A percentile compares a stretch with the other conserved stretches of the same genome.
These are phyloP conservation scores for Exophiala sp. DNA, from an alignment of 2,329 filamentous ascomycete species.

Conservation along the genomic window DNA sequence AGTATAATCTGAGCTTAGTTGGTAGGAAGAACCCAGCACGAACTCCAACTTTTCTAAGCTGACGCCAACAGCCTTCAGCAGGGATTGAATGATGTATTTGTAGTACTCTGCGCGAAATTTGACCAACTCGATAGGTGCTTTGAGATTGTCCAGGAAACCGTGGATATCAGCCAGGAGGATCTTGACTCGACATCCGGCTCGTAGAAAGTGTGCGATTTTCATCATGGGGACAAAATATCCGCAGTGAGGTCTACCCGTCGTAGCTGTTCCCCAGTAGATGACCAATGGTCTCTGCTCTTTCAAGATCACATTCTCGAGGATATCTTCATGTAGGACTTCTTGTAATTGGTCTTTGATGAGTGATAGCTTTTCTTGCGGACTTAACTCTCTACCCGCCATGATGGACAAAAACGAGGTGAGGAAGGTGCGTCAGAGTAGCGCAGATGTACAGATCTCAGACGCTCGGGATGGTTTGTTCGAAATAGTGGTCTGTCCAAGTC, in stretches of 20 bases:
- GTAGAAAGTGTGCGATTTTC: slow-evolving; percentile 84
- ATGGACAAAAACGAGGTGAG: slow-evolving; percentile 3
- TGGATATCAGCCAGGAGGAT: slow-evolving; percentile 69
- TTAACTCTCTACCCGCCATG: slow-evolving; percentile 29
- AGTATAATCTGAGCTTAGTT: slow-evolving; percentile 64
- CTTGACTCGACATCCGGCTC: slow-evolving; percentile 77
- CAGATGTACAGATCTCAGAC: neutral
- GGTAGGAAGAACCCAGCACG: slow-evolving; percentile 80
- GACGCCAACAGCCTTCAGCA: slow-evolving; percentile 75
- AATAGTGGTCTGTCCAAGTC: neutral
- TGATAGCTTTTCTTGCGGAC: slow-evolving; percentile 59
- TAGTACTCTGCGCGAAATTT: slow-evolving; percentile 82
- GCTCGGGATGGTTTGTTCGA: neutral
- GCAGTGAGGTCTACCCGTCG: slow-evolving; percentile 81
- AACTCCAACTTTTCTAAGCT: slow-evolving; percentile 76
- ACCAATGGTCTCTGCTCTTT: slow-evolving; percentile 68
- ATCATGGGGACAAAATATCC: slow-evolving; percentile 86
- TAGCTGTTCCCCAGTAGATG: slow-evolving; percentile 85
- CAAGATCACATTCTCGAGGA: slow-evolving; percentile 26
- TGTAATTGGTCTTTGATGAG: slow-evolving; percentile 78
- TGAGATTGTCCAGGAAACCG: slow-evolving; percentile 51
- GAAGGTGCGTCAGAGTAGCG: neutral
- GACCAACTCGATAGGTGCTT: slow-evolving; percentile 85
- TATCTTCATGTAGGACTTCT: slow-evolving; percentile 75
- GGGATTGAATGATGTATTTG: slow-evolving; percentile 66